A percentile compares a stretch with the other conserved stretches of the same genome.
Evolutionary conservation across 345 rosid species (phyloP).

Genomic region (Brassica cretica): DNA sequence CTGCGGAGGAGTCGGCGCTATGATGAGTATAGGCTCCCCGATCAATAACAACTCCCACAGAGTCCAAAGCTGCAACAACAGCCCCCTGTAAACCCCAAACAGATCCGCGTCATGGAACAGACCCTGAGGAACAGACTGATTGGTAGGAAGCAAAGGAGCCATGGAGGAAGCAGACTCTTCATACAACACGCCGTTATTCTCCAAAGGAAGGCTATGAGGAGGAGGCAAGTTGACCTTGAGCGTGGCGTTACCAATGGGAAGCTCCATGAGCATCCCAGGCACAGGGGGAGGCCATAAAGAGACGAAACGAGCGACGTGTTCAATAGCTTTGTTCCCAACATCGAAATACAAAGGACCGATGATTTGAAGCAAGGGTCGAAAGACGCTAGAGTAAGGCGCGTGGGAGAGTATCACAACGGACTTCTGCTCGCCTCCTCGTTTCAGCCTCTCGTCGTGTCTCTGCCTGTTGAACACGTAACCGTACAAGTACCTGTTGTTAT

Average conservation of each 20-base stretch:
- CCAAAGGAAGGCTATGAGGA: slow-evolving; percentile 79
- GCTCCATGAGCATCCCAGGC: slow-evolving; percentile 90
- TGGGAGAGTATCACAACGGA: slow-evolving; percentile 90
- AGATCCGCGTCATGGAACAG: slow-evolving; percentile 95
- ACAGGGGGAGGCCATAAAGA: slow-evolving; percentile 89
- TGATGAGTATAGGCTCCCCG: slow-evolving; percentile 90
- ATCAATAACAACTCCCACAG: slow-evolving; percentile 89
- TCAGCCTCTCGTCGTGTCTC: slow-evolving; percentile 92
- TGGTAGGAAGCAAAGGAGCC: slow-evolving; percentile 91
- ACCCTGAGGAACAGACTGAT: slow-evolving; percentile 93
- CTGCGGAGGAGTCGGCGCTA: slow-evolving; percentile 96
- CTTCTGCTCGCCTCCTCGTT: slow-evolving; percentile 96
- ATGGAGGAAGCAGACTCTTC: slow-evolving; percentile 84
- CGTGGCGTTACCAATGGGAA: slow-evolving; percentile 87
- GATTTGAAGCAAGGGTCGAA: slow-evolving; percentile 90
- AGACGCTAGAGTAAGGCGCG: slow-evolving; percentile 75
- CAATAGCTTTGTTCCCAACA: slow-evolving; percentile 77
- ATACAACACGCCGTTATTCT: slow-evolving; percentile 51
- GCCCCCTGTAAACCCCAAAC: slow-evolving; percentile 78
- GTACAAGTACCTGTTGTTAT: slow-evolving; percentile 39
- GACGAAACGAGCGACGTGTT: slow-evolving; percentile 82
- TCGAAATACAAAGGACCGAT: slow-evolving; percentile 95
- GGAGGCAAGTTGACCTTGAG: slow-evolving; percentile 93
- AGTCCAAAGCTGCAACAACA: slow-evolving; percentile 87
- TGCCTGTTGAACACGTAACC: slow-evolving; percentile 95